phyloP scores from a whole-genome alignment of 192 early-diverging fungal genomes.

The Backusella tarrabulga region DNA sequence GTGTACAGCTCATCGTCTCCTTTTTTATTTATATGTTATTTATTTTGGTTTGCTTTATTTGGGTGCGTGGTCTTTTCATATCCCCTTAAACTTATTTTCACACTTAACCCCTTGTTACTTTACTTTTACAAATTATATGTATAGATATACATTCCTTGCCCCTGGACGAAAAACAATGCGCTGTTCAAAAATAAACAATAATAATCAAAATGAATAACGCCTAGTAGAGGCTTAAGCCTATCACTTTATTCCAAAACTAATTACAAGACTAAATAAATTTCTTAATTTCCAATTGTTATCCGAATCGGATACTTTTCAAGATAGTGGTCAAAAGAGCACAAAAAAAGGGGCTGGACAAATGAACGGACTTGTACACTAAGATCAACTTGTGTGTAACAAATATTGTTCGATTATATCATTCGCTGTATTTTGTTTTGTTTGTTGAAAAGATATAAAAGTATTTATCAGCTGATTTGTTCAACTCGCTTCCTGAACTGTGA shows the following conservation, averaged over 20 bases:
- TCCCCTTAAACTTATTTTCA: slow-evolving; percentile 4
- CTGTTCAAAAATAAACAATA: slow-evolving; percentile 1
- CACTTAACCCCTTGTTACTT: not conserved
- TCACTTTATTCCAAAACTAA: not conserved
- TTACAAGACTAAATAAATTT: not conserved
- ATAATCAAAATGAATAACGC: not conserved
- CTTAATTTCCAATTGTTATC: not conserved
- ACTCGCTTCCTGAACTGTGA: not conserved
- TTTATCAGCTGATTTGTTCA: not conserved
- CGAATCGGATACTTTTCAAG: not conserved
- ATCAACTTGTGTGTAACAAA: slow-evolving; percentile 2
- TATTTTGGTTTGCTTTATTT: not conserved
- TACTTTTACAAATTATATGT: not conserved
- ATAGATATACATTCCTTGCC: not conserved
- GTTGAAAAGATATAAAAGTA: not conserved
- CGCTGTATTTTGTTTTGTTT: not conserved
- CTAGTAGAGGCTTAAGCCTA: not conserved
- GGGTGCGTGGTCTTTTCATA: not conserved
- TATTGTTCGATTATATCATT: not conserved
- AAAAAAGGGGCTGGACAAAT: not conserved
- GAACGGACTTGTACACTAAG: slow-evolving; percentile 1
- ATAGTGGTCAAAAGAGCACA: not conserved
- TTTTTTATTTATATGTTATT: not conserved
- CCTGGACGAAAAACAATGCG: not conserved
- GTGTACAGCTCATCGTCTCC: not conserved